A percentile compares a stretch with the other conserved stretches of the same genome.
phyloP scores from a whole-genome alignment of 2,329 filamentous ascomycete genomes.

The Aspergillus vadensis region DNA sequence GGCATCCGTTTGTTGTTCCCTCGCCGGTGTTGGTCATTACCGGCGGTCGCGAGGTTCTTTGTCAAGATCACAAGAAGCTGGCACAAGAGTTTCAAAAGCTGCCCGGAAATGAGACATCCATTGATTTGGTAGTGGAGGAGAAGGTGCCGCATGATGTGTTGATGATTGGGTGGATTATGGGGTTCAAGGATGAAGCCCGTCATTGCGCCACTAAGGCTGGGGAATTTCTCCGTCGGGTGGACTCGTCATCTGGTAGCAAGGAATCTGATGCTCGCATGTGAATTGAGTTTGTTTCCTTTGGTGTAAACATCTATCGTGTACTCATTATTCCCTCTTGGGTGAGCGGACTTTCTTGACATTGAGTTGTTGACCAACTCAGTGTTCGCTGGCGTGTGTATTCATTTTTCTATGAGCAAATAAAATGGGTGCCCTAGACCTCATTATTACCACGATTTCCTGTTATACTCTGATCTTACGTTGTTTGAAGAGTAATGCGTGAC shows the following conservation, averaged over 20 bases:
- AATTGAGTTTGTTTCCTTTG: neutral
- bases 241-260: neutral
- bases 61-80: neutral
- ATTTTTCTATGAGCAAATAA: too few species aligned
- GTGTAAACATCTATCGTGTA: neutral
- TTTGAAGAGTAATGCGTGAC: too few species aligned
- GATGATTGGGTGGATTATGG: conserved; percentile 22
- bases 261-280: too few species aligned
- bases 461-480: too few species aligned
- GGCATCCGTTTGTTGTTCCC: conserved; percentile 23
- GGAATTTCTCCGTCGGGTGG: conserved; percentile 14
- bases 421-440: too few species aligned
- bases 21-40: conserved; percentile 24
- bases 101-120: conserved; percentile 8
- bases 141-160: conserved; percentile 20
- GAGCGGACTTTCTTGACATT: too few species aligned
- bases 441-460: too few species aligned
- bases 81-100: conserved; percentile 11
- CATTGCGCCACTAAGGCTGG: conserved; percentile 18
- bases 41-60: conserved; percentile 16
- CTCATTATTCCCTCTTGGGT: neutral
- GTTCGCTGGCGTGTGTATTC: too few species aligned
- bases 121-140: conserved; percentile 18
- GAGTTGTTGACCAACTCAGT: too few species aligned
- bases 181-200: conserved; percentile 17